These are phyloP conservation scores for Pyronema domesticum DNA, from an alignment of 495 filamentous ascomycete genomes.

Conservation along the genomic window DNA sequence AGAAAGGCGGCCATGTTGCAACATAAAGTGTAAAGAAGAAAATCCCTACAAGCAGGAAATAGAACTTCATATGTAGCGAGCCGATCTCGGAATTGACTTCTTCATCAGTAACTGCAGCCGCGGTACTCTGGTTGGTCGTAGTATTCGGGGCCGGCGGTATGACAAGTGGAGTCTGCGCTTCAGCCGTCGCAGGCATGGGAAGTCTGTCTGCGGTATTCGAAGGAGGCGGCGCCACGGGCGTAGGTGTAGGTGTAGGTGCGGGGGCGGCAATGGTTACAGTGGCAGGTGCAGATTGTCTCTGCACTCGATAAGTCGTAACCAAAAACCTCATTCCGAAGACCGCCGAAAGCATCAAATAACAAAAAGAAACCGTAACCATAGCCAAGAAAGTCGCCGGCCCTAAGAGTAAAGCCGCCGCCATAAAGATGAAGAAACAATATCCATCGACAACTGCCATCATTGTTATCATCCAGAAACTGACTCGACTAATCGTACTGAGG, in stretches of 20 bases:
- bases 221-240: conserved; percentile 19
- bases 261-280: conserved; percentile 21
- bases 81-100: conserved; percentile 38
- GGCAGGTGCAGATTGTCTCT: conserved; percentile 42
- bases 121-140: conserved; percentile 31
- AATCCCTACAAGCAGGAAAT: conserved; percentile 49
- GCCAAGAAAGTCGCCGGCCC: conserved; percentile 42
- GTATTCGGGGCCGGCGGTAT: conserved; percentile 73
- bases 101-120: conserved; percentile 28
- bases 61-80: conserved; percentile 62
- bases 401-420: conserved; percentile 12
- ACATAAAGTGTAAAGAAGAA: conserved; percentile 61
- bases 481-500: conserved; percentile 77
- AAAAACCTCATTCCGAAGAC: conserved; percentile 70
- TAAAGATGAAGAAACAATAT: conserved; percentile 22
- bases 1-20: conserved; percentile 50
- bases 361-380: conserved; percentile 48
- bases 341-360: conserved; percentile 53
- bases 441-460: conserved; percentile 81
- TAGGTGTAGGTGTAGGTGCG: conserved; percentile 19
- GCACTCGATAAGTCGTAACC: conserved; percentile 70
- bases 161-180: conserved; percentile 47
- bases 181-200: conserved; percentile 45
- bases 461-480: conserved; percentile 74
- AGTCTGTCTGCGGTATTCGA: conserved; percentile 31